A percentile compares a stretch with the other conserved stretches of the same genome.
Evolutionary conservation across 2,329 filamentous ascomycete genomes (phyloP).

Genomic region (Trichoderma brevicompactum): DNA sequence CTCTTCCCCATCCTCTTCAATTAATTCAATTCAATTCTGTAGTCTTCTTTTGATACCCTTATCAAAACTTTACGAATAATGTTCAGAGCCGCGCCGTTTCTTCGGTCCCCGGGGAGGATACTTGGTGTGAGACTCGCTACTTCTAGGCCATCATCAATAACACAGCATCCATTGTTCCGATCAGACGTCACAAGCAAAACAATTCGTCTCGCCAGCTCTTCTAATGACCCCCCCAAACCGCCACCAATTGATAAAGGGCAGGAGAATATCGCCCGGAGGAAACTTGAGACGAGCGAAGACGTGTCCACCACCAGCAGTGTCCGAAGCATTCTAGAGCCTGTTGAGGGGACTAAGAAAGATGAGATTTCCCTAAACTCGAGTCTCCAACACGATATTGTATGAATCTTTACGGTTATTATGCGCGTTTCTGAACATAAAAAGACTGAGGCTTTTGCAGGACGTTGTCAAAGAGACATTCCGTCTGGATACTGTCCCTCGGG

Average conservation of each 20-base stretch:
- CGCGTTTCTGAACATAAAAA: neutral
- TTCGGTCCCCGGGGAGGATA: constrained; percentile 1
- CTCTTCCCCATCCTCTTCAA: neutral
- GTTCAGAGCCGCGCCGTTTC: constrained; percentile 37
- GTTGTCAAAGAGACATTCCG: constrained; percentile 72
- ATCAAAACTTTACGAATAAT: constrained; percentile 32
- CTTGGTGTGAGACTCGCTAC: neutral
- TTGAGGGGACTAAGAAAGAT: constrained; percentile 34
- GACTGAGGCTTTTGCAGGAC: constrained; percentile 48
- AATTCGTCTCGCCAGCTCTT: constrained; percentile 19
- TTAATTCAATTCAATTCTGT: neutral
- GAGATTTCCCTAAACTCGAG: constrained; percentile 40
- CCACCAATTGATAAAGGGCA: constrained; percentile 55
- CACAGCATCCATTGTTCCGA: constrained; percentile 32
- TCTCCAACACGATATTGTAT: constrained; percentile 60
- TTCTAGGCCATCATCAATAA: constrained; percentile 34
- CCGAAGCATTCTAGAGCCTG: constrained; percentile 53
- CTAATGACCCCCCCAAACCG: constrained; percentile 32
- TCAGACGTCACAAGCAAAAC: neutral
- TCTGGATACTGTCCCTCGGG: constrained; percentile 66
- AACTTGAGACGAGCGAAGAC: constrained; percentile 61
- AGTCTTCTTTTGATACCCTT: neutral
- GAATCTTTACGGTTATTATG: constrained; percentile 35
- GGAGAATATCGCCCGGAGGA: constrained; percentile 59
- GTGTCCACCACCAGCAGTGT: constrained; percentile 64